Conservation (phyloP, 2,329 filamentous ascomycete species). For the Knoxdaviesia capensis region DNA sequence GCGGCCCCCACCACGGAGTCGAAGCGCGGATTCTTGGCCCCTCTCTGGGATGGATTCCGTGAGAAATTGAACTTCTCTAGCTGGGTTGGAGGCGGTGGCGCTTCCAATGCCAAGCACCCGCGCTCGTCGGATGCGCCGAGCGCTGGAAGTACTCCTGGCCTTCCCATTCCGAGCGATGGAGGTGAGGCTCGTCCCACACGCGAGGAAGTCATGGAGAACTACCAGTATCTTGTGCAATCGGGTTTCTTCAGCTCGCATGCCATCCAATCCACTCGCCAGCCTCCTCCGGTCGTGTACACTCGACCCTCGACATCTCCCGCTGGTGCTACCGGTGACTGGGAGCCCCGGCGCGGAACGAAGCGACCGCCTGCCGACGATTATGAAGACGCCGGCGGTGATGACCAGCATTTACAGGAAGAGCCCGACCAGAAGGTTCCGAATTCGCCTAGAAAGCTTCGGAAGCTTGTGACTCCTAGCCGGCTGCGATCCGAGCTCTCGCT, state of each 20-base stretch:
- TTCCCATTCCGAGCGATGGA: background rate
- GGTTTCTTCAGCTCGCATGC: conserved; percentile 39
- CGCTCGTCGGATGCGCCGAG: background rate
- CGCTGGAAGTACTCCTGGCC: background rate
- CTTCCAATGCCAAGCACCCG: too few species aligned
- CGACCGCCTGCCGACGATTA: too few species aligned
- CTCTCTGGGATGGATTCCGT: conserved; percentile 11
- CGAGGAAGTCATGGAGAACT: conserved; percentile 35
- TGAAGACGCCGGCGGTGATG: too few species aligned
- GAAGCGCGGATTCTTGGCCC: conserved; percentile 5
- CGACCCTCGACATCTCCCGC: conserved; percentile 1
- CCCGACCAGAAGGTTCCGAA: too few species aligned
- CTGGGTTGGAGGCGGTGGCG: too few species aligned
- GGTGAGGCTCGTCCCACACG: conserved; percentile 5
- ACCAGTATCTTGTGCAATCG: conserved; percentile 32
- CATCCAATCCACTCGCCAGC: conserved; percentile 34
- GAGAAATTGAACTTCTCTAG: conserved; percentile 8
- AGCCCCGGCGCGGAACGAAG: too few species aligned
- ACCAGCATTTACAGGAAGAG: too few species aligned
- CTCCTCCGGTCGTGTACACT: conserved; percentile 8
- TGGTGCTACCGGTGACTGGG: too few species aligned
- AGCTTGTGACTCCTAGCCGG: too few species aligned
- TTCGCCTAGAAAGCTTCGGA: too few species aligned
- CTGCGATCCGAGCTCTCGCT: too few species aligned
- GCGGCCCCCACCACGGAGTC: conserved; percentile 5